These are phyloP conservation scores for Fusarium avenaceum DNA, from an alignment of 2,329 filamentous ascomycete species.

Conservation along the genomic window DNA sequence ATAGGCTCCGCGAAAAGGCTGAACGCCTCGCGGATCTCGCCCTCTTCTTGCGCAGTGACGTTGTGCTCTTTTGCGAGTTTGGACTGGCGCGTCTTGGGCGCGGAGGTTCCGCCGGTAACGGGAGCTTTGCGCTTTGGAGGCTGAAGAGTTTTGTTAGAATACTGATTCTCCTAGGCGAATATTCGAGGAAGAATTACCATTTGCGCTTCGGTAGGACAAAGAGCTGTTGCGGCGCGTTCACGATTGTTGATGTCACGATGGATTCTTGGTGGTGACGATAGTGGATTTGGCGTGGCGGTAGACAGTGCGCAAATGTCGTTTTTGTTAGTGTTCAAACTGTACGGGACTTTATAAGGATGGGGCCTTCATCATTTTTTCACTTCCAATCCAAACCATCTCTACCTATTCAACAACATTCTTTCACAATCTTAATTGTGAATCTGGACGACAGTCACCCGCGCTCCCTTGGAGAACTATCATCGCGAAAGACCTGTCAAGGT, in stretches of 20 bases:
- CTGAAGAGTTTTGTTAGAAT: conserved; percentile 49
- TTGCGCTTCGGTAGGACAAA: conserved; percentile 19
- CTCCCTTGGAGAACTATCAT: conserved; percentile 26
- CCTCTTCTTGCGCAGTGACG: conserved; percentile 85
- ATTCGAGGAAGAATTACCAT: conserved; percentile 25
- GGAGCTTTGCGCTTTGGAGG: conserved; percentile 67
- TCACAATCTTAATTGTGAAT: conserved; percentile 9
- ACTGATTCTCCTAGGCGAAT: accelerated
- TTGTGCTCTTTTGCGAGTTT: conserved; percentile 94
- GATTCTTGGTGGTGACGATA: conserved; percentile 22
- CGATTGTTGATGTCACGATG: conserved; percentile 42
- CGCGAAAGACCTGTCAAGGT: conserved; percentile 34
- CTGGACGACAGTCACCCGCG: conserved; percentile 11
- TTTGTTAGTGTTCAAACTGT: conserved; percentile 7
- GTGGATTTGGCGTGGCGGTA: conserved; percentile 12
- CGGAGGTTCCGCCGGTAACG: conserved; percentile 48
- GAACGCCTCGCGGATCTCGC: conserved; percentile 92
- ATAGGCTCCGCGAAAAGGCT: conserved; percentile 81
- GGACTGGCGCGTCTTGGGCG: conserved; percentile 71
- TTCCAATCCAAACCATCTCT: neutral
- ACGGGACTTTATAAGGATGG: conserved; percentile 18
- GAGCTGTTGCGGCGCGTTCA: conserved; percentile 21
- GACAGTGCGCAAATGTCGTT: conserved; percentile 28
- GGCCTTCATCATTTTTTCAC: conserved; percentile 35
- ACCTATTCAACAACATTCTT: conserved; percentile 1